Base-by-base conservation (phyloP, 805 yeast species). In the Wickerhamiella azymoides region DNA sequence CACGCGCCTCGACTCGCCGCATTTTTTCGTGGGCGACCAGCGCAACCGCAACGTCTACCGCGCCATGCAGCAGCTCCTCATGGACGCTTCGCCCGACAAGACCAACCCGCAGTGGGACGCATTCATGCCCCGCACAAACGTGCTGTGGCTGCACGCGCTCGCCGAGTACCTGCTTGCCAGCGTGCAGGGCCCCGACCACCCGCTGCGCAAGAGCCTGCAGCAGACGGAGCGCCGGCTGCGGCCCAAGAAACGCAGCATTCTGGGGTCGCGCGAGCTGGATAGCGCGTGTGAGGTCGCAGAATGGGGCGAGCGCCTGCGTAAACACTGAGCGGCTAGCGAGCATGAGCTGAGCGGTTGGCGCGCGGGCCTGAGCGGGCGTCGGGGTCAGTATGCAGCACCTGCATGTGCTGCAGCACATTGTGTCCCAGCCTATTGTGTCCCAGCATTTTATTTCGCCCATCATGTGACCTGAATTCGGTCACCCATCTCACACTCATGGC, bases 131-230 rank as follows among this genome's bases (percentile, higher is more conserved):
- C 61, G 61, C 30, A 77, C 79, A 25, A 80, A 79, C 54, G 57
- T 79, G 14, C 55, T 72, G 27, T 80, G 88, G 88, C 61, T 80
- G 38, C 78, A 77, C 52, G 79, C 77, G 54, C 48, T 80, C n/a
- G 65, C 70, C 32, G 72, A 72, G 43, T 69, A 71, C 49, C 53
- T 79, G 47, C 40, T 45, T 5, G 30, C 19, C 24, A 8, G 16
- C 8, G 47, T 39, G 8, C 10, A 27, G 11, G 38, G 25, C 9
- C 40, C 38, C 6, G 47, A 39, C 19, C 39, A 38, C 47, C 26
- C 28, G 17, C 16, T 39, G 27, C 40, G 36, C 35, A 44, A 39
- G 30, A 18, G 18, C 24, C 24, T 44, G 39, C 32, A 27, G n/a
- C 47, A 44, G 19, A 28, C 38, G 18, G 47, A 44, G 43, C 41